A percentile compares a stretch with the other conserved stretches of the same genome.
phyloP scores from a whole-genome alignment of 1,284 basidiomycete genomes.

The Austroboletus rostrupii region DNA sequence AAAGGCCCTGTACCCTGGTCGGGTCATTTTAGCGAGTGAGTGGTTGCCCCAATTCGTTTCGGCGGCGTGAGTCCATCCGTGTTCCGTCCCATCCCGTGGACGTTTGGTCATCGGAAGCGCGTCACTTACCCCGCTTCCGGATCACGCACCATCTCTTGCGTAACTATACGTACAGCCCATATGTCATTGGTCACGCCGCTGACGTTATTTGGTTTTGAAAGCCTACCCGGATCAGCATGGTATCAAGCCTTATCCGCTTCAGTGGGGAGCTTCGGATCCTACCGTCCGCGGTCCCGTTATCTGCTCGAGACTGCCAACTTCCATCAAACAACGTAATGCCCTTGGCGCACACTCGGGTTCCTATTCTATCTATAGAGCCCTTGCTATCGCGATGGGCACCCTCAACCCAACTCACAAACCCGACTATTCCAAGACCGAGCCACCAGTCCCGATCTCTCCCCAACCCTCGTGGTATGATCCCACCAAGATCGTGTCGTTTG shows the following conservation, averaged over 20 bases:
- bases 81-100: slow-evolving; percentile 1
- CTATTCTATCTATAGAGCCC: slow-evolving; percentile 92
- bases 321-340: slow-evolving; percentile 89
- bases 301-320: slow-evolving; percentile 80
- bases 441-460: slow-evolving; percentile 80
- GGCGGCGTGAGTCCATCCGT: background rate
- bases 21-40: slow-evolving; percentile 80
- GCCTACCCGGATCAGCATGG: slow-evolving; percentile 73
- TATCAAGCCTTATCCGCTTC: slow-evolving; percentile 73
- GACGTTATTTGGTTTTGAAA: slow-evolving; percentile 1
- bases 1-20: slow-evolving; percentile 68
- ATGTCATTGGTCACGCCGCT: slow-evolving; percentile 3
- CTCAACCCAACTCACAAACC: slow-evolving; percentile 84
- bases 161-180: slow-evolving; percentile 8
- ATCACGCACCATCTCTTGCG: slow-evolving; percentile 10
- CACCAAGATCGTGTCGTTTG: slow-evolving; percentile 87
- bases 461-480: slow-evolving; percentile 81
- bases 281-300: slow-evolving; percentile 80
- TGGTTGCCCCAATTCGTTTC: slow-evolving; percentile 12
- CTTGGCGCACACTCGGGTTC: slow-evolving; percentile 92
- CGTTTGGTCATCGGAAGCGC: background rate
- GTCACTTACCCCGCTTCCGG: slow-evolving; percentile 12
- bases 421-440: slow-evolving; percentile 85
- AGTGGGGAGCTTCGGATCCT: slow-evolving; percentile 78
- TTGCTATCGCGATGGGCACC: slow-evolving; percentile 88